Evolutionary conservation across 202 grass and related monocot species (phyloP).

Genomic region (Schoenoplectus triqueter): DNA sequence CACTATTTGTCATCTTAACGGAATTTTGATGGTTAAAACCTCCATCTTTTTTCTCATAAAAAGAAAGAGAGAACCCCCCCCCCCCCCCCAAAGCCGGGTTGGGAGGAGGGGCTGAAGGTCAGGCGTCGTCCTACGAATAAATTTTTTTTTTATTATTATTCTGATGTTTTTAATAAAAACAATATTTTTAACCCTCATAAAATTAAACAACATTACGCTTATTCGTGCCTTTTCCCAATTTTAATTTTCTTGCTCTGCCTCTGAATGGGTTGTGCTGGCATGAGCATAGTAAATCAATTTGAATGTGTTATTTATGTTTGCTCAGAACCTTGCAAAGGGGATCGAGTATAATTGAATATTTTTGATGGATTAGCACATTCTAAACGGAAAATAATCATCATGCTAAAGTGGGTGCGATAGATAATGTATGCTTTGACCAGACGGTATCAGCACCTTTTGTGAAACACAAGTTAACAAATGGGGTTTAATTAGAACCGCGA

Average conservation of each 20-base stretch:
- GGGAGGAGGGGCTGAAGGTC: too few species aligned
- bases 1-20: too few species aligned
- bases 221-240: neutral
- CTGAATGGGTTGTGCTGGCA: neutral
- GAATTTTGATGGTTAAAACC: too few species aligned
- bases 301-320: neutral
- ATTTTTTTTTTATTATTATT: neutral
- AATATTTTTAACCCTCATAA: too few species aligned
- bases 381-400: conserved; percentile 5
- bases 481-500: neutral
- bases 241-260: neutral
- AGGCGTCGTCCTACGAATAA: too few species aligned
- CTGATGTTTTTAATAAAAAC: too few species aligned
- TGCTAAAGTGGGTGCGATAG: neutral
- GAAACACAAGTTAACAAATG: neutral
- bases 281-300: neutral
- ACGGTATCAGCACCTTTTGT: neutral
- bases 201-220: neutral
- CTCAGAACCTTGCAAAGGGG: neutral
- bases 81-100: too few species aligned
- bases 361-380: conserved; percentile 15
- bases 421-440: neutral
- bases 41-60: too few species aligned
- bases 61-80: too few species aligned
- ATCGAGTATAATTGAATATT: neutral